Conservation (phyloP, 352 stramenopile genomes). For the Phytophthora quininea region DNA sequence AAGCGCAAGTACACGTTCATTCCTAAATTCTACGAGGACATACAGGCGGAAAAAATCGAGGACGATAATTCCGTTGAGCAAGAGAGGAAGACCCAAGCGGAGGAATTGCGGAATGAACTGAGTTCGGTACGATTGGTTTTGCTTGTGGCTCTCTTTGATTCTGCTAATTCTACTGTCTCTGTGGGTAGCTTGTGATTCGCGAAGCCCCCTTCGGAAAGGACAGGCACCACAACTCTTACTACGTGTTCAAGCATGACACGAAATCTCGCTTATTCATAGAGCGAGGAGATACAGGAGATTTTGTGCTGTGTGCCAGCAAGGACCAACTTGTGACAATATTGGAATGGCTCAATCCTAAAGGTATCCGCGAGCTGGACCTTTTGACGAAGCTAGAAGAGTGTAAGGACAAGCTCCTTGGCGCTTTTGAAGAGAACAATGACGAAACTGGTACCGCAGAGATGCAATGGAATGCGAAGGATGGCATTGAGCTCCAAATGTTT, state of each 20-base stretch:
- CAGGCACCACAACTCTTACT: conserved; percentile 82
- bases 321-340: conserved; percentile 53
- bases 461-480: conserved; percentile 36
- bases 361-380: conserved; percentile 67
- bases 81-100: conserved; percentile 52
- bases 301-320: conserved; percentile 52
- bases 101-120: conserved; percentile 47
- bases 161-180: not conserved
- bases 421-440: conserved; percentile 32
- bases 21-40: conserved; percentile 67
- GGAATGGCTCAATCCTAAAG: conserved; percentile 80
- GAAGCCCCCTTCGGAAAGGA: conserved; percentile 73
- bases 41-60: conserved; percentile 52
- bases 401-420: conserved; percentile 43
- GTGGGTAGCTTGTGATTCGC: conserved; percentile 61
- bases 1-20: conserved; percentile 71
- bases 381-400: conserved; percentile 58
- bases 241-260: conserved; percentile 74
- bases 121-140: conserved; percentile 24
- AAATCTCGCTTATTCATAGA: conserved; percentile 73
- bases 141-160: no score
- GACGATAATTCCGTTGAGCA: conserved; percentile 59
- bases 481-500: conserved; percentile 68
- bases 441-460: conserved; percentile 15
- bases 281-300: conserved; percentile 64